Conservation (phyloP, 495 filamentous ascomycete species). For the Articulospora tetracladia region DNA sequence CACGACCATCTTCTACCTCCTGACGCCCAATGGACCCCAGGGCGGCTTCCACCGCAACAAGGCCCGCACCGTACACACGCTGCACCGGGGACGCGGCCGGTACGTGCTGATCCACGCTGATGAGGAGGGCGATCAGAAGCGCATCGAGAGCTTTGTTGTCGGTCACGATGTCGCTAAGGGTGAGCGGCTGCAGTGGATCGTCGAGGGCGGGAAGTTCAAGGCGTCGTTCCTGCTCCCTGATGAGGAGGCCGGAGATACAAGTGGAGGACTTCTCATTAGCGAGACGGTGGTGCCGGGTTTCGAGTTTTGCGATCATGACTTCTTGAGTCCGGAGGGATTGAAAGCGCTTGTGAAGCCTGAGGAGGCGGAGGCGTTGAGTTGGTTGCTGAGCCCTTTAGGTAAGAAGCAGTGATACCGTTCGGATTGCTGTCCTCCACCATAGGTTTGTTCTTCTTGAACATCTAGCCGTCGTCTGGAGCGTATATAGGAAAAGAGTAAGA, state of each 20-base stretch:
- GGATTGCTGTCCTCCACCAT: too few relatives aligned
- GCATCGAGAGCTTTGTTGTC: constrained; percentile 59
- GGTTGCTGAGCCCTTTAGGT: constrained; percentile 39
- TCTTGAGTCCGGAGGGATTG: constrained; percentile 42
- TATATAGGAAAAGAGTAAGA: too few relatives aligned
- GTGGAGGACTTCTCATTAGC: constrained; percentile 54
- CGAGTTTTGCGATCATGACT: constrained; percentile 61
- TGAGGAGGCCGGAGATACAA: constrained; percentile 31
- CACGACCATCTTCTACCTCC: constrained; percentile 57
- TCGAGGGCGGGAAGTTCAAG: constrained; percentile 63
- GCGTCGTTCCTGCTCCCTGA: constrained; percentile 53
- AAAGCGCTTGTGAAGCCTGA: constrained; percentile 41
- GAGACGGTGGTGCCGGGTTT: constrained; percentile 68
- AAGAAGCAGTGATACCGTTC: constrained; percentile 9
- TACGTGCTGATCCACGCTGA: constrained; percentile 59
- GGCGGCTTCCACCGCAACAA: constrained; percentile 59
- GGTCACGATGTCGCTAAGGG: constrained; percentile 50
- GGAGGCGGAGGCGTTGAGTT: constrained; percentile 43
- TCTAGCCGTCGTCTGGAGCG: too few relatives aligned
- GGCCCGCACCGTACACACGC: constrained; percentile 56
- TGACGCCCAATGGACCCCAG: constrained; percentile 51
- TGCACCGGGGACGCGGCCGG: constrained; percentile 53
- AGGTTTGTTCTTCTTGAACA: too few relatives aligned
- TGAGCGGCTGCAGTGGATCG: constrained; percentile 64
- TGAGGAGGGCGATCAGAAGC: constrained; percentile 34